Conservation (phyloP, 78 protist genomes). For the Dictyostelium intermedium region DNA sequence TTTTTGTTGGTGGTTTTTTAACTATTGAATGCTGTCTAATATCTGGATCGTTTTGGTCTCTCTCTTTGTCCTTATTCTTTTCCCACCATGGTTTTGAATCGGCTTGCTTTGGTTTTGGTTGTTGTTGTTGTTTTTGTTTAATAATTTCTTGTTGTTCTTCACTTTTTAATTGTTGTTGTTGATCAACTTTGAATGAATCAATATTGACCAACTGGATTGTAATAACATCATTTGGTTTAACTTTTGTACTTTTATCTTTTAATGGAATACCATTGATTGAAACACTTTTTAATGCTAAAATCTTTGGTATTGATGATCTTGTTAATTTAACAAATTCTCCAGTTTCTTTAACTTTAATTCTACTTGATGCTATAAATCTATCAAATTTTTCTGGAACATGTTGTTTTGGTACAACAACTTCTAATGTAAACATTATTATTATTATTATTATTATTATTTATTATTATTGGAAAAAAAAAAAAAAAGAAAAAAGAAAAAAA, state of each 20-base stretch:
- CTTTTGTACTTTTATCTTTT: conserved; percentile 38
- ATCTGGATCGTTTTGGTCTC: background rate
- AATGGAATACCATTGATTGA: conserved; percentile 4
- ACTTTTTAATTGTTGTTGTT: background rate
- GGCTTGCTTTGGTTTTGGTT: background rate
- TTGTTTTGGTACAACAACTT: conserved; percentile 43
- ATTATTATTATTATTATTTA: background rate
- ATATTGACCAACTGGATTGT: background rate
- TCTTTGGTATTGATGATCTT: conserved; percentile 19
- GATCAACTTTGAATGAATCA: conserved; percentile 11
- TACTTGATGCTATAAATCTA: conserved; percentile 11
- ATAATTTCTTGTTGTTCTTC: background rate
- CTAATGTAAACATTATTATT: conserved; percentile 41
- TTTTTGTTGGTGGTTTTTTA: background rate
- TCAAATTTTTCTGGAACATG: conserved; percentile 58
- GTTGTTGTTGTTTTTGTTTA: background rate
- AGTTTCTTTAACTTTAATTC: conserved; percentile 1
- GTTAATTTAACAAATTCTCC: conserved; percentile 29
- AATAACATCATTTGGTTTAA: conserved; percentile 29
- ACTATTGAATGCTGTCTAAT: background rate
- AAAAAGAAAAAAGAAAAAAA: background rate
- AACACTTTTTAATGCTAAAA: conserved; percentile 4
- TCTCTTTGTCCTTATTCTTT: background rate
- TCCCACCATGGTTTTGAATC: background rate
- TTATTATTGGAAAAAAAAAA: no score